Conservation (phyloP, 1,139 yeast genomes). For the Chernovozyma aurita region DNA sequence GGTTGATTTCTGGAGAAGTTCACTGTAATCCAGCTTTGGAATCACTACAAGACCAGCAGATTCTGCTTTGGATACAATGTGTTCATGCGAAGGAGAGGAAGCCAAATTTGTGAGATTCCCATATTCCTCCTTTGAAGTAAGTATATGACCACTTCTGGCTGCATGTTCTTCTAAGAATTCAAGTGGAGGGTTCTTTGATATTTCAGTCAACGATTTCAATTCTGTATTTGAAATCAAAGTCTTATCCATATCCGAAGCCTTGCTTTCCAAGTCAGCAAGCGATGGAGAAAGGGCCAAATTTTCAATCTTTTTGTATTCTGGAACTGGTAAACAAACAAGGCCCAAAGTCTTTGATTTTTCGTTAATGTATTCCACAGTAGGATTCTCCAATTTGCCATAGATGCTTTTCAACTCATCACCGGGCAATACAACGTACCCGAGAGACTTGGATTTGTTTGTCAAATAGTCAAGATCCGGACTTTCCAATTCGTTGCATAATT, state of each 20-base stretch:
- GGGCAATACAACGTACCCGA: conserved; percentile 25
- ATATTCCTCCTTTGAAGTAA: conserved; percentile 21
- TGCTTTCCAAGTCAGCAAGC: conserved; percentile 11
- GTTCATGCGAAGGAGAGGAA: conserved; percentile 31
- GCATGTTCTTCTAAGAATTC: conserved; percentile 20
- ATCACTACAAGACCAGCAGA: conserved; percentile 30
- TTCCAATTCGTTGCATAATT: conserved; percentile 9
- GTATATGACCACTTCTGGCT: conserved; percentile 11
- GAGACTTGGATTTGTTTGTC: conserved; percentile 22
- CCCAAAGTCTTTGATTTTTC: conserved; percentile 18
- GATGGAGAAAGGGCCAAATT: conserved; percentile 17
- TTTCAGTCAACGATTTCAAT: conserved; percentile 11
- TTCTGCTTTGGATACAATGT: conserved; percentile 29
- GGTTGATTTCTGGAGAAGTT: conserved; percentile 12
- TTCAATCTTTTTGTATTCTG: conserved; percentile 18
- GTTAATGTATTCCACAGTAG: conserved; percentile 22
- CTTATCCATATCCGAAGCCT: conserved; percentile 13
- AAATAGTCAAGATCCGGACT: conserved; percentile 25
- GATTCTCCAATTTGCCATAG: conserved; percentile 14
- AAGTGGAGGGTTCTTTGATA: conserved; percentile 13
- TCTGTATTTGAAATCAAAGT: conserved; percentile 9
- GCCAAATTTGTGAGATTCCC: conserved; percentile 22
- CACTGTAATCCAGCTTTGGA: conserved; percentile 18
- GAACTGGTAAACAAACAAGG: conserved; percentile 16
- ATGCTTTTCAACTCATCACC: not conserved